Base-by-base conservation (phyloP, 139 green algal genomes). In the Chlorella vulgaris region DNA sequence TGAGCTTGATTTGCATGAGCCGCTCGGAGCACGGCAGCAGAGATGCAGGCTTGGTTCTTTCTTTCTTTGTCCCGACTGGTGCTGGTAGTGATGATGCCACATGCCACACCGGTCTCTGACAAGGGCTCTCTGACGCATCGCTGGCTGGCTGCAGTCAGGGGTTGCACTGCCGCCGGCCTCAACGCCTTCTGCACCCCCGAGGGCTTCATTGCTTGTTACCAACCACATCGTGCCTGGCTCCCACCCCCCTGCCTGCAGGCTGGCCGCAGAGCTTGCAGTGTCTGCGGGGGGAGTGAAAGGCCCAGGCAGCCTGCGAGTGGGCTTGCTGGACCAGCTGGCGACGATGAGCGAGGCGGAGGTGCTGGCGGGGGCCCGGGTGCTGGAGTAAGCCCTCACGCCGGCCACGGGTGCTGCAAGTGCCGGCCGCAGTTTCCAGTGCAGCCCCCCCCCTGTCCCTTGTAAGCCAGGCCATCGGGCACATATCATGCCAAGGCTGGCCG, bases 301-400 rank as follows among this genome's bases (percentile, higher is more conserved):
- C 6, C 91, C 92, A 0, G 92, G 86, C 67, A 93, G 85, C 47
- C 78, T 94, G 69, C 78, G 91, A 6, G 90, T 90, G 22, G 85
- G 61, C 6, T 76, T 95, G 50, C 43, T 95, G 47, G 91, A 95
- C 79, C 40, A 61, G 6, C 76, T 95, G 58, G 80, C 77, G 38
- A 67, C 2, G 4, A 31, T 82, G 36, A 70, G 50, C 28, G 24
- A 70, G 47, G 47, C 76, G 61, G 28, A 81, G 39, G 5, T 85
- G 42, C 13, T 50, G 73, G 62, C 36, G 26, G 80, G 80, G 0
- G 47, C 69, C 24, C 65, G 55, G 36, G 38, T 76, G 31, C 22
- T 36, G 13, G 66, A 83, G 24, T 58, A n/a, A 74, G 55, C 55
- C 15, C 18, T 5, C 15, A 65, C 18, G 55, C 18, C n/a, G 55